Evolutionary conservation across 139 green algal genomes (phyloP), one percentile per base, ranked within the genome.

Genomic region (Chlamydomonas asymmetrica): DNA sequence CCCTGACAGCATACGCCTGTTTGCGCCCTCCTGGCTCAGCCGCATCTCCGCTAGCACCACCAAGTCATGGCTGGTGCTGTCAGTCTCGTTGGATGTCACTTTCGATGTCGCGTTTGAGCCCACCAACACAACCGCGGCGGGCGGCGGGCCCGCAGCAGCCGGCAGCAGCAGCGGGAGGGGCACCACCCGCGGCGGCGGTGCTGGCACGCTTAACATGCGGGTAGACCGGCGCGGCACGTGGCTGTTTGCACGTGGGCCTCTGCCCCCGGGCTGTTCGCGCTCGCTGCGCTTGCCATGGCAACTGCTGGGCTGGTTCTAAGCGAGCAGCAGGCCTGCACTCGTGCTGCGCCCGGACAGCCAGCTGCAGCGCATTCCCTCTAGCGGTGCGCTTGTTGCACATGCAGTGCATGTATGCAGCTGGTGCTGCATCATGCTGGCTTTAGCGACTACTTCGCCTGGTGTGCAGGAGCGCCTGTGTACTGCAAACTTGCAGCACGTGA

Each of bases 161-260:
- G 50, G 67, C 37, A 27, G 54, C 20, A 38, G 68, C 3, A 35
- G 0, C 49, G 35, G n/a, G 20, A 13, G 29, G 67, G 37, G 25
- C 52, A 43, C 9, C 37, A 63, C 22, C 23, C 57, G 27, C 10
- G 39, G 23, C 20, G 27, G 16, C 25, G n/a, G 45, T 6, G 23
- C 16, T 23, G 45, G 29, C 25, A 29, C 7, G 31, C 40, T 23
- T 16, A 40, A 3, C 10, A 23, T 13, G 6, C 10, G n/a, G 39
- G 62, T 79, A 48, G 48, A 35, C 39, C 45, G 63, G 37, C 22
- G 3, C 34, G 73, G 73, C 5, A 59, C 38, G 2, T 79, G 73
- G 73, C 52, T 79, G 49, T n/a, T 73, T 27, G 73, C 63, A n/a
- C 62, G 73, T 2, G 73, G 73, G 20, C 73, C 73, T 38, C 63